Evolutionary conservation across 2,329 filamentous ascomycete genomes (phyloP).

Genomic region (Alternaria sp.): DNA sequence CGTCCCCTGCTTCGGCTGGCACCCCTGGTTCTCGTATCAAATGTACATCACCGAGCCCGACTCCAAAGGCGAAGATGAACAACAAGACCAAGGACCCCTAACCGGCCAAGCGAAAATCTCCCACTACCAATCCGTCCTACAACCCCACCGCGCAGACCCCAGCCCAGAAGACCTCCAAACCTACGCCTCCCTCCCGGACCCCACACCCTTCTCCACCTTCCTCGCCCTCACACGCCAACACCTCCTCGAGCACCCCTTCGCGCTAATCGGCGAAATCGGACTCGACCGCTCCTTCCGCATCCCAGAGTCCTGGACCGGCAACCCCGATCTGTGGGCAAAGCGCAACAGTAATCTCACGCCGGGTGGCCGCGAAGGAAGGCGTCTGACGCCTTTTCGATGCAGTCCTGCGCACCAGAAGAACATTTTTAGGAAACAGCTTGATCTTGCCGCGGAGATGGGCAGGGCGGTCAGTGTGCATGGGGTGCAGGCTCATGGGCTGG

Average conservation of each 20-base stretch:
- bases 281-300: conserved; percentile 79
- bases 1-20: conserved; percentile 83
- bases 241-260: conserved; percentile 65
- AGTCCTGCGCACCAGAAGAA: conserved; percentile 71
- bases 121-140: conserved; percentile 73
- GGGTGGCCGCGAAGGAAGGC: conserved; percentile 73
- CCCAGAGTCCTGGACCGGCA: conserved; percentile 62
- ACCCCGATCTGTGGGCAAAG: conserved; percentile 40
- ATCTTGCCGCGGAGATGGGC: conserved; percentile 70
- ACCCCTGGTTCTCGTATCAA: conserved; percentile 85
- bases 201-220: conserved; percentile 65
- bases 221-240: conserved; percentile 62
- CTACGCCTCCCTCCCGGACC: conserved; percentile 63
- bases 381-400: conserved; percentile 72
- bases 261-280: conserved; percentile 78
- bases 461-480: conserved; percentile 74
- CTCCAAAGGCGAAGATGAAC: conserved; percentile 3
- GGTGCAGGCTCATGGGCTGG: conserved; percentile 75
- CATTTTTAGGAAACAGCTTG: conserved; percentile 72
- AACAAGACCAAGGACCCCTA: conserved; percentile 52
- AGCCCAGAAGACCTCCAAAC: conserved; percentile 49
- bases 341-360: conserved; percentile 65
- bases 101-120: conserved; percentile 54
- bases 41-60: conserved; percentile 59
- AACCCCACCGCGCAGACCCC: conserved; percentile 49